Percentiles rank a stretch among this genome's conserved stretches.
phyloP scores from a whole-genome alignment of 306 rosid genomes.

The Sophora flavescens region DNA sequence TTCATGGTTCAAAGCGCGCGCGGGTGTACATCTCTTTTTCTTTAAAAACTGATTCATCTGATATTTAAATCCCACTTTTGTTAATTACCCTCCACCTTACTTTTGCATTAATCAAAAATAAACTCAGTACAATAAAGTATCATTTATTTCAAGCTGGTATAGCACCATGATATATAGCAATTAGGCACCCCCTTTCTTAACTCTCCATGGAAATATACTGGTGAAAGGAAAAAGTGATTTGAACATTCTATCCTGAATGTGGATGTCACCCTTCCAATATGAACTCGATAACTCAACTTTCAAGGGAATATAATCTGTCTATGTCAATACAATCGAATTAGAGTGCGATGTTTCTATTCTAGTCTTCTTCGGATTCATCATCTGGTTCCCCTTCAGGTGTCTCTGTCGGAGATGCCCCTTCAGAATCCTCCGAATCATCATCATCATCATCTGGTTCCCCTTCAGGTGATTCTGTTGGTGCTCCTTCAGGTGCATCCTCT shows the following conservation, averaged over 20 bases:
- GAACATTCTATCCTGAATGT: too few species aligned
- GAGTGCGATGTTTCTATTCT: background rate
- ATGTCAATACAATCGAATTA: background rate
- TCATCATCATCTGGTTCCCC: background rate
- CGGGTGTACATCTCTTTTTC: too few species aligned
- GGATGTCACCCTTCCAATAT: background rate
- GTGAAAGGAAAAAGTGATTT: background rate
- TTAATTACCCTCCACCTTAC: too few species aligned
- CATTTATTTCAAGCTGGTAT: background rate
- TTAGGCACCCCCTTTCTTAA: background rate
- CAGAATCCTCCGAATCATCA: background rate
- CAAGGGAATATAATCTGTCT: background rate
- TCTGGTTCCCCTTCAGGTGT: background rate
- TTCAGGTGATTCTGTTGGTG: background rate
- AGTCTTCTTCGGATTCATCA: constrained; percentile 1
- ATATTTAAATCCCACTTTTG: too few species aligned
- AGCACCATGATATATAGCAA: background rate
- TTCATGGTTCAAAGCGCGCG: too few species aligned
- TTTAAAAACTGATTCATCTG: too few species aligned
- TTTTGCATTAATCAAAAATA: too few species aligned
- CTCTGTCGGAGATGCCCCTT: too few species aligned
- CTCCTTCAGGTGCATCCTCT: background rate
- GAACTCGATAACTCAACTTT: background rate
- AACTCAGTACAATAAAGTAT: background rate
- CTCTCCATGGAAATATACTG: background rate